phyloP scores from a whole-genome alignment of 169 alveolate genomes.

The Plasmodium ovale region DNA sequence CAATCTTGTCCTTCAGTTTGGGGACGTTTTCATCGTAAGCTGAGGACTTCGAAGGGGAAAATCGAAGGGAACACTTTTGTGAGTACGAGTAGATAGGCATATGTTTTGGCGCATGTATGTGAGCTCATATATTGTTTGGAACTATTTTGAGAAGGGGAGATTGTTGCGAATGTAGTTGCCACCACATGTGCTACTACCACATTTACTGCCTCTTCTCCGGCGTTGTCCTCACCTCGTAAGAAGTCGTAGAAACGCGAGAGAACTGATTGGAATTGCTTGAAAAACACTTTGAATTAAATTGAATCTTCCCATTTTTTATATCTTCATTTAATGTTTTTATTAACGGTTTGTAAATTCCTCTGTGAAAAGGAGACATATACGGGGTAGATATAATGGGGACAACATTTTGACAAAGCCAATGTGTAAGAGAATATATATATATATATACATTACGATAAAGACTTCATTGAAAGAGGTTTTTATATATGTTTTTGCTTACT shows the following conservation, averaged over 20 bases:
- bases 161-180: too few relatives aligned
- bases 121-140: too few relatives aligned
- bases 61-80: background rate
- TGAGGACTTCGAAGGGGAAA: too few relatives aligned
- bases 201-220: too few relatives aligned
- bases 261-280: constrained; percentile 63
- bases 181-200: too few relatives aligned
- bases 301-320: constrained; percentile 49
- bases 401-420: background rate
- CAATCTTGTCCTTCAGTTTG: constrained; percentile 47
- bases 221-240: constrained; percentile 25
- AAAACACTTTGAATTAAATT: constrained; percentile 26
- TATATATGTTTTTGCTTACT: constrained; percentile 13
- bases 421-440: background rate
- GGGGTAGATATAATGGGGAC: too few relatives aligned
- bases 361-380: background rate
- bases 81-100: background rate
- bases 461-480: background rate
- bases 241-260: constrained; percentile 41
- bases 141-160: too few relatives aligned
- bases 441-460: too few relatives aligned
- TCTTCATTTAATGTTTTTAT: constrained; percentile 42
- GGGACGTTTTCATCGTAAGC: constrained; percentile 31
- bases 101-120: too few relatives aligned
- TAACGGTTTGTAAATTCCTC: constrained; percentile 68